Evolutionary conservation across 495 filamentous ascomycete genomes (phyloP).

Genomic region (Annulohypoxylon moriforme): DNA sequence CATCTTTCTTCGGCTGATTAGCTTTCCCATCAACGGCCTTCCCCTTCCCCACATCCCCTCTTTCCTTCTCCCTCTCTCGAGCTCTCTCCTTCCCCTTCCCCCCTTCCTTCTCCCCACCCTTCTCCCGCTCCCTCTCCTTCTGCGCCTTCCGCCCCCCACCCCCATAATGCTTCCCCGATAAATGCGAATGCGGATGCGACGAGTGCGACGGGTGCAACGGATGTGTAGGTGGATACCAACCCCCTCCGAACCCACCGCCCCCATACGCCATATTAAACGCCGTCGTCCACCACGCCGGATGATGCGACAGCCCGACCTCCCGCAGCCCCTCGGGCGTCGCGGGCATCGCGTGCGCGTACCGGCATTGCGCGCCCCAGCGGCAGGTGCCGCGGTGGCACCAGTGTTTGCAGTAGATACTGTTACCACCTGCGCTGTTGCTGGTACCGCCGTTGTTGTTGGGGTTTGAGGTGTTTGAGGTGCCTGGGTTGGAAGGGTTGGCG

Average conservation of each 20-base stretch:
- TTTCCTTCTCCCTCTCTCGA: background rate
- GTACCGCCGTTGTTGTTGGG: background rate
- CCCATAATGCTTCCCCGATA: background rate
- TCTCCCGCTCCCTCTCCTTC: constrained; percentile 21
- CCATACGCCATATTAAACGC: constrained; percentile 24
- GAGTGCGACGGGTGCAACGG: too few species aligned
- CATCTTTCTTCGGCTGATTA: background rate
- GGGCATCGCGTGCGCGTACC: constrained; percentile 58
- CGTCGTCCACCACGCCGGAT: constrained; percentile 51
- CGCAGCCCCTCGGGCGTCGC: constrained; percentile 48
- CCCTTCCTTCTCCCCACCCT: constrained; percentile 3
- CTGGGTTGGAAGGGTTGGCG: constrained; percentile 6
- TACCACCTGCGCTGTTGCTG: background rate
- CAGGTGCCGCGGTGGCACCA: constrained; percentile 59
- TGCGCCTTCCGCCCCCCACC: constrained; percentile 25
- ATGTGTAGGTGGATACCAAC: constrained; percentile 13
- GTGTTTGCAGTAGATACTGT: constrained; percentile 54
- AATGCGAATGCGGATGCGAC: background rate
- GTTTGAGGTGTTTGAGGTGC: too few species aligned
- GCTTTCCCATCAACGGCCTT: background rate
- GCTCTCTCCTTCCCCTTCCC: constrained; percentile 6
- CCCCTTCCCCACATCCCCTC: background rate
- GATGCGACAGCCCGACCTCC: constrained; percentile 51
- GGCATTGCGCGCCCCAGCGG: constrained; percentile 56
- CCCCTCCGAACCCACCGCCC: constrained; percentile 2